A percentile compares a stretch with the other conserved stretches of the same genome.
These are phyloP conservation scores for Parsonsia alboflavescens DNA, from an alignment of 257 asterid species.

Conservation along the genomic window DNA sequence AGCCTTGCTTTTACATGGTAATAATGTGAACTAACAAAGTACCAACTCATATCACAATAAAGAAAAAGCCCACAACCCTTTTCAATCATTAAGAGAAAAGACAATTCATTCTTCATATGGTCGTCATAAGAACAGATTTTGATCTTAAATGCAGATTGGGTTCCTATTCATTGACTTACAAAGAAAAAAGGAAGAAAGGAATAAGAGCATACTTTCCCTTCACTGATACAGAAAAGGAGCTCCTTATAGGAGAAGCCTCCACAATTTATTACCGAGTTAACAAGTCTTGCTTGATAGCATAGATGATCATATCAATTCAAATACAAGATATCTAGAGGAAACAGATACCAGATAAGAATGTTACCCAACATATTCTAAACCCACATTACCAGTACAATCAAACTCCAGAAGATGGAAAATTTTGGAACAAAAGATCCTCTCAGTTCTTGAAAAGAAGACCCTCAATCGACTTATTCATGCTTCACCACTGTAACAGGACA, in stretches of 20 bases:
- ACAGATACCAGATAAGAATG: background rate
- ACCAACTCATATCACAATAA: too few species aligned
- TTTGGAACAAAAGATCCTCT: background rate
- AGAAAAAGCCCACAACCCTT: too few species aligned
- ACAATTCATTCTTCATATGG: too few species aligned
- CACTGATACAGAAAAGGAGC: background rate
- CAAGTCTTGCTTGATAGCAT: background rate
- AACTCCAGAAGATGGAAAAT: background rate
- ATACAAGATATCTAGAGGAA: background rate
- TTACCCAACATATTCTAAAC: background rate
- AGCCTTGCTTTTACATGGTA: too few species aligned
- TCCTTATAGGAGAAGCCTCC: background rate
- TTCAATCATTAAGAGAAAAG: too few species aligned
- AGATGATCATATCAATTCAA: constrained; percentile 7
- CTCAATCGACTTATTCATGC: constrained; percentile 32
- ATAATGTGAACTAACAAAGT: too few species aligned
- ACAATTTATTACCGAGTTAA: background rate
- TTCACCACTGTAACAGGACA: constrained; percentile 89
- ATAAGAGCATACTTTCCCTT: background rate
- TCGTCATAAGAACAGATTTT: too few species aligned
- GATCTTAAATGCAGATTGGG: too few species aligned
- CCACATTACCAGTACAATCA: background rate
- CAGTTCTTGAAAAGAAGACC: background rate
- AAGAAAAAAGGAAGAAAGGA: too few species aligned
- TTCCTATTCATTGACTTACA: too few species aligned